Percentiles rank a stretch among this genome's conserved stretches.
These are phyloP conservation scores for Citrus glauca DNA, from an alignment of 345 rosid species.

Conservation along the genomic window DNA sequence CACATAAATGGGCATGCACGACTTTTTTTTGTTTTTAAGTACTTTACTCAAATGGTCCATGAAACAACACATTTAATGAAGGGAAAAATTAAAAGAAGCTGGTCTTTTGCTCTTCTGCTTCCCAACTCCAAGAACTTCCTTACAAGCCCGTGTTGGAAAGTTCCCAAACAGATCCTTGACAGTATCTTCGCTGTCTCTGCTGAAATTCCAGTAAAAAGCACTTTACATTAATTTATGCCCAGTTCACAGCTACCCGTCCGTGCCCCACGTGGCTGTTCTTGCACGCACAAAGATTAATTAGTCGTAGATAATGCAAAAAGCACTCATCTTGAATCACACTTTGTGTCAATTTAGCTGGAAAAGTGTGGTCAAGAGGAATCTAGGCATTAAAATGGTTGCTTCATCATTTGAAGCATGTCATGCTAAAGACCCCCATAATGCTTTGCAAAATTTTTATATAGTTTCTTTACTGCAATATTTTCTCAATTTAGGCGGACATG, in stretches of 20 bases:
- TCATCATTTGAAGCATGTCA: slow-evolving; percentile 24
- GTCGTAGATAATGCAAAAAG: not conserved
- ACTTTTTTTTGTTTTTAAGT: not conserved
- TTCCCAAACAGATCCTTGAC: slow-evolving; percentile 21
- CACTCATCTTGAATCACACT: not conserved
- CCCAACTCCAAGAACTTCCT: slow-evolving; percentile 12
- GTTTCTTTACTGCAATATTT: not conserved
- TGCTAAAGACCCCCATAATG: slow-evolving; percentile 18
- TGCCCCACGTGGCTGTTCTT: slow-evolving; percentile 18
- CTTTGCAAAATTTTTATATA: not conserved
- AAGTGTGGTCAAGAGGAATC: slow-evolving; percentile 11
- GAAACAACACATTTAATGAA: not conserved
- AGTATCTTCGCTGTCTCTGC: slow-evolving; percentile 24
- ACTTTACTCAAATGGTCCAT: not conserved
- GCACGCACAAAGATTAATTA: not conserved
- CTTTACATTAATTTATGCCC: not conserved
- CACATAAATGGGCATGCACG: not conserved
- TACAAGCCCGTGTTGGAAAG: slow-evolving; percentile 23
- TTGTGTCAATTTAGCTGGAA: slow-evolving; percentile 25
- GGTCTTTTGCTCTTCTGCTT: slow-evolving; percentile 19
- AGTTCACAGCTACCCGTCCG: not conserved
- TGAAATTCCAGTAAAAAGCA: slow-evolving; percentile 14
- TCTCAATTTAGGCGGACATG: slow-evolving; percentile 7
- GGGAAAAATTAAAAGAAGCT: not conserved
- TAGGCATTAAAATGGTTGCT: not conserved